A percentile compares a stretch with the other conserved stretches of the same genome.
Evolutionary conservation across 805 yeast genomes (phyloP).

Genomic region (Scheffersomyces spartinae): DNA sequence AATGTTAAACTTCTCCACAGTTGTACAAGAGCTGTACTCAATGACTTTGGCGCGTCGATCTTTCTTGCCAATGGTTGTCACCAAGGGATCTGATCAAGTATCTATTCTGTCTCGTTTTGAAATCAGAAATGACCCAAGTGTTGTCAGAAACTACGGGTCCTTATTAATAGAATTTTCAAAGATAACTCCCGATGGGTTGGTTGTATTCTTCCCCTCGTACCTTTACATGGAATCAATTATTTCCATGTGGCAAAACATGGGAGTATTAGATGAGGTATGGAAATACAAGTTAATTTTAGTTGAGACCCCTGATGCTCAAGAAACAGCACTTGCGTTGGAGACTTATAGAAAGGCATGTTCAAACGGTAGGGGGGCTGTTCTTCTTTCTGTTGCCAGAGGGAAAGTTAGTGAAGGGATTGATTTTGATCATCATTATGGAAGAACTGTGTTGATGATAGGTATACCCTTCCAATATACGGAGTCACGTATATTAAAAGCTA

Average conservation of each 20-base stretch:
- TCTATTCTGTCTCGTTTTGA: constrained; percentile 94
- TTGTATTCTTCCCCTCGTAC: constrained; percentile 94
- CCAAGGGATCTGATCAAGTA: constrained; percentile 97
- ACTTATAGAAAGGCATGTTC: constrained; percentile 94
- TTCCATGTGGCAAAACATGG: constrained; percentile 99
- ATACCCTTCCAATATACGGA: constrained; percentile 99
- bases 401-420: constrained; percentile 98
- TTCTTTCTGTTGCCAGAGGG: constrained; percentile 96
- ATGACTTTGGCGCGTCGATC: constrained; percentile 92
- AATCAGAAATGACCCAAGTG: constrained; percentile 95
- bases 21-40: constrained; percentile 86
- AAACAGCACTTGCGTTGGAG: constrained; percentile 88
- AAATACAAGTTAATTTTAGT: constrained; percentile 88
- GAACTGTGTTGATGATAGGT: constrained; percentile 97
- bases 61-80: constrained; percentile 88
- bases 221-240: constrained; percentile 96
- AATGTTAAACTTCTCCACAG: constrained; percentile 90
- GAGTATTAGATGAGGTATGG: constrained; percentile 97
- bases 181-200: constrained; percentile 96
- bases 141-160: constrained; percentile 93
- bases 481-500: constrained; percentile 88
- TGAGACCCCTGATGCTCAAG: constrained; percentile 99
- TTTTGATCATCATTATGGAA: constrained; percentile 96
- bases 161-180: constrained; percentile 85
- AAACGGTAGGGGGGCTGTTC: constrained; percentile 95